These are phyloP conservation scores for Rhinocladiella mackenziei DNA, from an alignment of 2,329 filamentous ascomycete genomes.

Conservation along the genomic window DNA sequence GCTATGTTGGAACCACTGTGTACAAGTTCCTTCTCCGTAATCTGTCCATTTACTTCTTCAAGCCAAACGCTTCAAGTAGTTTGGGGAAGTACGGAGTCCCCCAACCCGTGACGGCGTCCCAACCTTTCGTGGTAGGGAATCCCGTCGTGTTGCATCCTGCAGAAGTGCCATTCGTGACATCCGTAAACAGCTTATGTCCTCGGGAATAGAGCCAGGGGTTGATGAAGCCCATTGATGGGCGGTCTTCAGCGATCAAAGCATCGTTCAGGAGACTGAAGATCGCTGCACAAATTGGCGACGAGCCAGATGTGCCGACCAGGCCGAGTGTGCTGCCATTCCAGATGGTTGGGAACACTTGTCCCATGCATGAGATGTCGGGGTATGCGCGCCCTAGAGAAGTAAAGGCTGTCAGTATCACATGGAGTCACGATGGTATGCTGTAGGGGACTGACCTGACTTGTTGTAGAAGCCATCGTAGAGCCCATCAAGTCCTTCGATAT, in stretches of 20 bases:
- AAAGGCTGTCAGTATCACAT: too few relatives aligned
- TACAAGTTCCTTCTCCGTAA: too few relatives aligned
- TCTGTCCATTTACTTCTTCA: constrained; percentile 17
- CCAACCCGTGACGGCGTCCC: constrained; percentile 37
- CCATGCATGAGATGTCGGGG: constrained; percentile 60
- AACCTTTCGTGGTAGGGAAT: constrained; percentile 33
- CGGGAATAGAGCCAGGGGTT: constrained; percentile 28
- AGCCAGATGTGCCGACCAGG: constrained; percentile 47
- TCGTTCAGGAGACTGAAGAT: constrained; percentile 28
- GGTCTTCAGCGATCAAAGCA: constrained; percentile 24
- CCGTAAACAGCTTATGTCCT: constrained; percentile 31
- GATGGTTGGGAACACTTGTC: constrained; percentile 40
- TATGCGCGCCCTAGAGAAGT: constrained; percentile 52
- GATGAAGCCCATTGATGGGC: constrained; percentile 26
- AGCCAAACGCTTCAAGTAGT: constrained; percentile 22
- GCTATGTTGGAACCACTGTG: too few relatives aligned
- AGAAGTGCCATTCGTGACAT: constrained; percentile 34
- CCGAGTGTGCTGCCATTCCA: constrained; percentile 37
- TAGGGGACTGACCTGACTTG: constrained; percentile 47
- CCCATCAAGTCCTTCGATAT: constrained; percentile 41
- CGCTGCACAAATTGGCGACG: constrained; percentile 24
- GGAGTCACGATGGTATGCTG: too few relatives aligned
- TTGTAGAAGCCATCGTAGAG: constrained; percentile 56
- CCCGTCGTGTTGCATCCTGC: constrained; percentile 34
- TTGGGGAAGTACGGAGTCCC: constrained; percentile 32